A percentile compares a stretch with the other conserved stretches of the same genome.
Conservation (phyloP, 441 rosid genomes). For the Populus tomentosa region DNA sequence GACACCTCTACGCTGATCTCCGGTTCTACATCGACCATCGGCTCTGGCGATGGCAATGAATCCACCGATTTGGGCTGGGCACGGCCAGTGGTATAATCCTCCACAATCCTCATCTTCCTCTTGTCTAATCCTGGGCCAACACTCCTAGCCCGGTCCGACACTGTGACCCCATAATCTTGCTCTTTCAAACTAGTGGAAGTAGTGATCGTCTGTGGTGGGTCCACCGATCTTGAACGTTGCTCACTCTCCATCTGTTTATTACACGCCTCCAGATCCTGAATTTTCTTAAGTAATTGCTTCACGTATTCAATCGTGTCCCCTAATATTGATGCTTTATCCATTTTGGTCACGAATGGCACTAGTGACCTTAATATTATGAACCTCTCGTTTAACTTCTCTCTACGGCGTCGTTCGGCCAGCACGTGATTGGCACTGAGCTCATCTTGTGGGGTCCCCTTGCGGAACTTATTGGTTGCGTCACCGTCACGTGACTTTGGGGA, state of each 20-base stretch:
- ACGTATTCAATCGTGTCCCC: constrained; percentile 93
- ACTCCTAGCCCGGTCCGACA: constrained; percentile 17
- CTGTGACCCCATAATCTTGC: constrained; percentile 33
- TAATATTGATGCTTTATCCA: constrained; percentile 92
- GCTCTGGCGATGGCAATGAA: not conserved
- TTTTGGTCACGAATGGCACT: constrained; percentile 89
- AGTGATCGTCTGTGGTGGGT: constrained; percentile 27
- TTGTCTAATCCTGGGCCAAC: constrained; percentile 29
- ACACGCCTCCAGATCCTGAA: constrained; percentile 62
- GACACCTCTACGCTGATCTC: constrained; percentile 68
- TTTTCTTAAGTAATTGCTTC: constrained; percentile 71
- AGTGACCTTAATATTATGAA: constrained; percentile 52
- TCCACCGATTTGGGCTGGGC: constrained; percentile 14
- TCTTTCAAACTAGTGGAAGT: constrained; percentile 26
- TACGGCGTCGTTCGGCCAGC: constrained; percentile 86
- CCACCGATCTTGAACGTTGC: constrained; percentile 28
- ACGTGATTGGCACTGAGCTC: constrained; percentile 85
- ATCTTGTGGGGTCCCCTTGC: constrained; percentile 40
- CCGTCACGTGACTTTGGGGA: constrained; percentile 49
- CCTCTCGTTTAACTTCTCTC: constrained; percentile 48
- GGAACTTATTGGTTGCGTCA: constrained; percentile 35
- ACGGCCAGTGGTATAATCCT: constrained; percentile 22
- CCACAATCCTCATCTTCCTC: constrained; percentile 51
- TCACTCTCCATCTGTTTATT: constrained; percentile 47
- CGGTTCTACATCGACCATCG: not conserved